Evolutionary conservation across 2,329 filamentous ascomycete species (phyloP), one percentile per base, ranked within the genome.

Genomic region (Geosmithia morbida): DNA sequence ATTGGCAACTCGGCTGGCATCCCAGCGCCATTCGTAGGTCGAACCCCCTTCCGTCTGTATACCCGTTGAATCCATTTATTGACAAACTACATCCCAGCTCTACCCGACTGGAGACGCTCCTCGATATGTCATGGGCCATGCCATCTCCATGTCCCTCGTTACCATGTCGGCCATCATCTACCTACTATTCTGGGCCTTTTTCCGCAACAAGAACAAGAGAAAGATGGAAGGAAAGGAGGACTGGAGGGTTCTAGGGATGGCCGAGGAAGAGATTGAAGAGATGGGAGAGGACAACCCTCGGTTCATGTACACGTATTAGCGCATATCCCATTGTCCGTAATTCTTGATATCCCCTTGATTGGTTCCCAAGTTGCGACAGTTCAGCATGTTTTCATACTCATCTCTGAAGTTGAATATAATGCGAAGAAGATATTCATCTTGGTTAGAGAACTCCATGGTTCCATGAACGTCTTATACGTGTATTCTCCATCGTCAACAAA

Each of bases 1-100:
- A 71, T 81, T 48, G 79, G 78, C 11, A 83, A 84, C 54, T 68
- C 71, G 48, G 71, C 72, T 8, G 79, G 79, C 2, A 78, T 83
- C 29, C 77, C 81, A 64, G 71, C 75, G 3, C 74, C 75, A 2
- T 83, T 81, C 42, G 57, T 58, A 54, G 52, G 55, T 26, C 13
- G 7, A 2, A 16, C 17, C 39, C 16, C 6, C 26, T 8, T n/a
- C n/a, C n/a, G 7, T 43, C 20, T 7, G 39, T 33, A 8, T 26
- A 26, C 22, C 2, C 19, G 14, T 41, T 30, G 20, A 41, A 22
- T 19, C 18, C n/a, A n/a, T n/a, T n/a, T n/a, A n/a, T n/a, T 41
- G n/a, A 50, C 56, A 39, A 57, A 29, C 7, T 14, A 2, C 0
- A 1, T 37, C 0, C 10, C 39, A 61, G 58, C 18, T 61, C 14